Base-by-base conservation (phyloP, 768 basidiomycete genomes). In the Neoboletus magnificus region DNA sequence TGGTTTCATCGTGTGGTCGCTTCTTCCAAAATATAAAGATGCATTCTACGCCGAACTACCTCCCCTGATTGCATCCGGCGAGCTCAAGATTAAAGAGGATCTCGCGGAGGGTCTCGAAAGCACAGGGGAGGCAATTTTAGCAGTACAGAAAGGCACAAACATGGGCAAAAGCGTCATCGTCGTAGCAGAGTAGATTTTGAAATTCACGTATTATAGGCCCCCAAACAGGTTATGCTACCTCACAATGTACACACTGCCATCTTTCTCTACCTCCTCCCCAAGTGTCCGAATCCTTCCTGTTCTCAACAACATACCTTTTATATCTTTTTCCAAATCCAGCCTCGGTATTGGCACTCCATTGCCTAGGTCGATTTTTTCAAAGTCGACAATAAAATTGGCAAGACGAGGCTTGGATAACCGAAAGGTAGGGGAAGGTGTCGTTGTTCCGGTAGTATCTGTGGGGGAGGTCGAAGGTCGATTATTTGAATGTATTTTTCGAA, bases 21-120 rank as follows among this genome's bases (percentile, higher is more conserved):
- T 64, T 47, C 50, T 67, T 16, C 58, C 63, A 23, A 77, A 77
- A 55, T 75, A 77, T 63, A 54, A 50, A 1, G 68, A 67, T 9
- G 75, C 75, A 10, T 84, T 84, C 68, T 77, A 74, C 49, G 64
- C 65, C 5, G 71, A 64, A 12, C 48, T 83, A 5, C 77, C 80
- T 5, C 62, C 65, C 5, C 67, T 71, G 41, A 59, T 84, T 32
- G 76, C 73, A 4, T 71, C 64, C 4, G 81, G 82, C 4, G 74
- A 81, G 61, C 55, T 83, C 48, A 79, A 78, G 63, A 73, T 77
- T 45, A 67, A 58, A 9, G 83, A 84, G 56, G 76, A 84, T 42
- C 37, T 80, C 1, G 68, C 60, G 1, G 62, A 68, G 7, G 82
- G 81, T 2, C 66, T 84, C 35, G 78, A 79, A 35, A 63, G 62